Conservation (phyloP, 495 filamentous ascomycete genomes). For the Penicillium samsonianum region DNA sequence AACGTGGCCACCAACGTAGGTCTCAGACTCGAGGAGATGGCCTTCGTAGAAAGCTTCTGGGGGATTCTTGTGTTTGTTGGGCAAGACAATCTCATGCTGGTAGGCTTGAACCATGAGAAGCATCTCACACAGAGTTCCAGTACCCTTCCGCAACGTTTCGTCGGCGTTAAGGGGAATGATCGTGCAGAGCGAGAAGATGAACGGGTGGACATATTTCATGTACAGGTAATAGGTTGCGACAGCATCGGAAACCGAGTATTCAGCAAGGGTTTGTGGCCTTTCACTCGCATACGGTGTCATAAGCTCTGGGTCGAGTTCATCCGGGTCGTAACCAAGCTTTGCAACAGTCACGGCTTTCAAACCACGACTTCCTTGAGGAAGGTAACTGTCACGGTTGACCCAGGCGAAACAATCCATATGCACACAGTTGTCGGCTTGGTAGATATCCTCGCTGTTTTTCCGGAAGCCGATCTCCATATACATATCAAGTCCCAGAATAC, state of each 20-base stretch:
- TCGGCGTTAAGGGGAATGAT: conserved; percentile 93
- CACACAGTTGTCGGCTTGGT: conserved; percentile 89
- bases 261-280: conserved; percentile 87
- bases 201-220: conserved; percentile 99
- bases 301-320: conserved; percentile 95
- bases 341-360: conserved; percentile 97
- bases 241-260: conserved; percentile 98
- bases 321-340: conserved; percentile 97
- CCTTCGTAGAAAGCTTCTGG: conserved; percentile 96
- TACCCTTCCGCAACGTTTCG: conserved; percentile 91
- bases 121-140: conserved; percentile 98
- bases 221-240: conserved; percentile 99
- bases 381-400: conserved; percentile 98
- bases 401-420: conserved; percentile 99
- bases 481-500: conserved; percentile 97
- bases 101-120: conserved; percentile 98
- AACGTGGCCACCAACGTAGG: conserved; percentile 97
- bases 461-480: conserved; percentile 96
- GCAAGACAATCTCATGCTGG: conserved; percentile 84
- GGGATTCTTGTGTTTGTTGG: conserved; percentile 92
- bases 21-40: conserved; percentile 93
- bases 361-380: conserved; percentile 95
- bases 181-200: conserved; percentile 97
- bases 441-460: conserved; percentile 93
- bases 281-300: conserved; percentile 96